Evolutionary conservation across 2,329 filamentous ascomycete species (phyloP).

Genomic region (Alternaria atra): DNA sequence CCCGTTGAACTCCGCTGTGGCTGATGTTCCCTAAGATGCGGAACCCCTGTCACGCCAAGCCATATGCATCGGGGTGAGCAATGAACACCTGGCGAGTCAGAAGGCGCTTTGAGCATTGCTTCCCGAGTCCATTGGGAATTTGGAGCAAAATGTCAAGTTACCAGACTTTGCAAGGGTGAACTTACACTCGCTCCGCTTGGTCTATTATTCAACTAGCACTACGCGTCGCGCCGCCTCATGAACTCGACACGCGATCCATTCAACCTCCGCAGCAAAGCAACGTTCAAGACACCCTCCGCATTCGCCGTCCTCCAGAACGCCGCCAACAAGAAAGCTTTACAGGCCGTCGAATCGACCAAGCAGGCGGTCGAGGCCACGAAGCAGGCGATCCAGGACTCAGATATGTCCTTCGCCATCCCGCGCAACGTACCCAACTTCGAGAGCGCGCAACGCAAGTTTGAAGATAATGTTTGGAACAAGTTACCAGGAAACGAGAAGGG

Average conservation of each 20-base stretch:
- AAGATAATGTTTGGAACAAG: conserved; percentile 54
- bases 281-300: conserved; percentile 38
- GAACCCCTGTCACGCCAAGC: conserved; percentile 29
- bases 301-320: conserved; percentile 43
- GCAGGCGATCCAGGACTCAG: conserved; percentile 43
- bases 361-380: conserved; percentile 46
- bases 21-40: conserved; percentile 12
- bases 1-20: conserved; percentile 26
- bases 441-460: conserved; percentile 52
- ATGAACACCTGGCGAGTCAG: conserved; percentile 38
- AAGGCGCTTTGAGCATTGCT: conserved; percentile 5
- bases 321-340: conserved; percentile 36
- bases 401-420: conserved; percentile 56
- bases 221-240: conserved; percentile 41
- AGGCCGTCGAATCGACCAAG: conserved; percentile 40
- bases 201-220: neutral
- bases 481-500: conserved; percentile 69
- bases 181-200: conserved; percentile 8
- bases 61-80: conserved; percentile 23
- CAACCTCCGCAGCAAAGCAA: conserved; percentile 52
- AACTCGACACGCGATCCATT: conserved; percentile 57
- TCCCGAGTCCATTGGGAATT: conserved; percentile 1
- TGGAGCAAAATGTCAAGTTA: conserved; percentile 13
- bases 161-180: conserved; percentile 11
- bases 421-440: conserved; percentile 55